Evolutionary conservation across 2,329 filamentous ascomycete genomes (phyloP).

Genomic region (Elsinoe batatas): DNA sequence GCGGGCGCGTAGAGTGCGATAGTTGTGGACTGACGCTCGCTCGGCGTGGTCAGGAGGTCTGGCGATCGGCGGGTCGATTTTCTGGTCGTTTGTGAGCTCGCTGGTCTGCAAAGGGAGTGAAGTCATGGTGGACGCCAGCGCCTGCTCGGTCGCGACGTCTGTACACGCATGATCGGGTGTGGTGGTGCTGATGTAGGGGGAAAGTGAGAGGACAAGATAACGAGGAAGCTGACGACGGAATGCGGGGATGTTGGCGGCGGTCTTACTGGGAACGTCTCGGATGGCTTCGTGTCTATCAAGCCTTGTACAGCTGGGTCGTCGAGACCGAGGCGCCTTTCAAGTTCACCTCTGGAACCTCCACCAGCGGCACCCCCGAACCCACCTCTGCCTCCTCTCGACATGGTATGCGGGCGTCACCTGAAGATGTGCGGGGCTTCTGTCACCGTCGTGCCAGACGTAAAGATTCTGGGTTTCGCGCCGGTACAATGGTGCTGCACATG

Average conservation of each 20-base stretch:
- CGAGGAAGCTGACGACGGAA: not conserved
- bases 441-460: not conserved
- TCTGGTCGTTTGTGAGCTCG: constrained; percentile 1
- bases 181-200: not conserved
- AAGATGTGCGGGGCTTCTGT: not conserved
- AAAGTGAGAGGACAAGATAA: constrained; percentile 1
- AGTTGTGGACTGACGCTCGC: constrained; percentile 38
- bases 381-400: constrained; percentile 25
- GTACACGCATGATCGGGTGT: not conserved
- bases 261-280: constrained; percentile 33
- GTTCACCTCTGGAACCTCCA: constrained; percentile 25
- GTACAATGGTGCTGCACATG: not conserved
- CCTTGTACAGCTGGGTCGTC: constrained; percentile 29
- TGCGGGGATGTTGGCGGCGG: constrained; percentile 14
- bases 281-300: constrained; percentile 27
- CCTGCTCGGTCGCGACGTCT: not conserved
- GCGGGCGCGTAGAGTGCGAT: constrained; percentile 43
- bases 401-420: constrained; percentile 10
- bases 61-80: constrained; percentile 27
- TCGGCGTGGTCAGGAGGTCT: constrained; percentile 36
- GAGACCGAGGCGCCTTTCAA: constrained; percentile 28
- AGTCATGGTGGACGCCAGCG: not conserved
- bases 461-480: not conserved
- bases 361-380: constrained; percentile 22
- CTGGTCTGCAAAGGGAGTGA: not conserved